Conservation (phyloP, 176 grass and related monocot species). For the Hsuehochloa calcarea region DNA sequence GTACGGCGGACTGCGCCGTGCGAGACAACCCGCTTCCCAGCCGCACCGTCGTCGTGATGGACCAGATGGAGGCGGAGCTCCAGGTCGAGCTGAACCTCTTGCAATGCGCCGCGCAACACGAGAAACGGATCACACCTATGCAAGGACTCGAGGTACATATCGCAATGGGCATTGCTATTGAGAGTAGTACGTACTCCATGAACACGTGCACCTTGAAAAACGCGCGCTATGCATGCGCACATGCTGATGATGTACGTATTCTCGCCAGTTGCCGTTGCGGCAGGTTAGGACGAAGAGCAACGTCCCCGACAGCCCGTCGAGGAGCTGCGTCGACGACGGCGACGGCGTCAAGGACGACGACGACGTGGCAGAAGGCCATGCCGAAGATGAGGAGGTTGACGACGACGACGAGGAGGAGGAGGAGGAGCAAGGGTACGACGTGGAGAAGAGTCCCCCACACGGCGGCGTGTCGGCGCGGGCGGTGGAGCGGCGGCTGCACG, state of each 20-base stretch:
- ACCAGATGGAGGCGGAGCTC: constrained; percentile 76
- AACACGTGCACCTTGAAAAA: neutral
- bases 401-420: constrained; percentile 8
- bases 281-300: constrained; percentile 39
- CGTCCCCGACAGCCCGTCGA: constrained; percentile 16
- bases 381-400: neutral
- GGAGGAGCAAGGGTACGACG: neutral
- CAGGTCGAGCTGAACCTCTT: constrained; percentile 56
- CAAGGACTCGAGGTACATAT: constrained; percentile 40
- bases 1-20: neutral
- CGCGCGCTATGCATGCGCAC: neutral
- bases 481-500: constrained; percentile 82
- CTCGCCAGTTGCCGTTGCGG: constrained; percentile 5
- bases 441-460: constrained; percentile 33
- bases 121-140: neutral
- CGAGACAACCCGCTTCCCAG: neutral
- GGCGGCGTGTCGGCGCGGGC: constrained; percentile 74
- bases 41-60: constrained; percentile 28
- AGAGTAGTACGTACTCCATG: constrained; percentile 1
- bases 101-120: constrained; percentile 31
- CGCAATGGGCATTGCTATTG: neutral
- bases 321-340: constrained; percentile 35
- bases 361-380: neutral
- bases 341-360: neutral
- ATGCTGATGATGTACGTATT: neutral